Conservation (phyloP, 371 early-diverging fungal species). For the Mortierella sp. region DNA sequence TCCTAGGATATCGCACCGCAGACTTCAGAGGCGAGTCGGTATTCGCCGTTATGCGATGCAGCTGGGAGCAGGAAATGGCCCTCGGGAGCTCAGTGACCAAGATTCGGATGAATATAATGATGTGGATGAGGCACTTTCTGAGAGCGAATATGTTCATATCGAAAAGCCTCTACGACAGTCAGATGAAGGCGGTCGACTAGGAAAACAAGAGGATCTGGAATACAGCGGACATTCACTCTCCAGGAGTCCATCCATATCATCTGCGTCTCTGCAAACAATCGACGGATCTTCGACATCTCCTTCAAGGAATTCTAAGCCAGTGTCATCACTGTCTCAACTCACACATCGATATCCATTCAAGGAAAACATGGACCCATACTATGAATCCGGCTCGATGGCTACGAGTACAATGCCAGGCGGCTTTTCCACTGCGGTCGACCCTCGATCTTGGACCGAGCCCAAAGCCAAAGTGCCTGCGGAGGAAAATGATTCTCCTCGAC, state of each 20-base stretch:
- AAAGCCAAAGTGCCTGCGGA: neutral
- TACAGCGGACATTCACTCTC: neutral
- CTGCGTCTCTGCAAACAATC: constrained; percentile 3
- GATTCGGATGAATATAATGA: constrained; percentile 55
- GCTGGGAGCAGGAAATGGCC: constrained; percentile 46
- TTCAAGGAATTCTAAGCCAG: neutral
- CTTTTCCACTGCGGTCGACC: constrained; percentile 24
- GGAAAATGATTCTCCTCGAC: neutral
- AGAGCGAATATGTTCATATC: constrained; percentile 46
- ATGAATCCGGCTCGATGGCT: neutral
- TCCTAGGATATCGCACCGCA: constrained; percentile 45
- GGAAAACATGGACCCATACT: neutral
- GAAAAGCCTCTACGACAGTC: constrained; percentile 27
- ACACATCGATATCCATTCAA: constrained; percentile 31
- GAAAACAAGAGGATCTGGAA: constrained; percentile 1
- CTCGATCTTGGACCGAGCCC: constrained; percentile 19
- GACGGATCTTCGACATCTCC: neutral
- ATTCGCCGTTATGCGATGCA: constrained; percentile 54
- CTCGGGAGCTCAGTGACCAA: constrained; percentile 47
- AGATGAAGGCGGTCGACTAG: constrained; percentile 6
- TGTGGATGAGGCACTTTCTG: constrained; percentile 46
- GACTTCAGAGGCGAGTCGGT: constrained; percentile 41
- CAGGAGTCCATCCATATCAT: neutral
- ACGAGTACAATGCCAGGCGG: constrained; percentile 38
- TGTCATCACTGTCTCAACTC: constrained; percentile 24